Conservation (phyloP, 2,329 filamentous ascomycete species). For the Paracoccidioides brasiliensis region DNA sequence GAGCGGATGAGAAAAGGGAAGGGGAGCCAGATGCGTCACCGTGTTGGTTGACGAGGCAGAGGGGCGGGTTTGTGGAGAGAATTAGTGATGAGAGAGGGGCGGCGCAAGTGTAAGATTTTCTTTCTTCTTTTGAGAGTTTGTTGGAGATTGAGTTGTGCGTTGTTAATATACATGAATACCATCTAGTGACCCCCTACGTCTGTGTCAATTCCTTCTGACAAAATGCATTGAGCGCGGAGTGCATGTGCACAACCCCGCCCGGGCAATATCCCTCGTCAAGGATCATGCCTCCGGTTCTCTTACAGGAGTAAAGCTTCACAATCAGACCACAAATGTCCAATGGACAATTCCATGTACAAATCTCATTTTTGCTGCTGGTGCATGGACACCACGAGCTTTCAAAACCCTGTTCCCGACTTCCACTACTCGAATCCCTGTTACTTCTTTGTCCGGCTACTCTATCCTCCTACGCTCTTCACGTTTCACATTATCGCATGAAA, state of each 20-base stretch:
- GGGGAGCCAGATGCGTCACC: constrained; percentile 28
- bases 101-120: constrained; percentile 47
- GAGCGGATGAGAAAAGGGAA: constrained; percentile 22
- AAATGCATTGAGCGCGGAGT: constrained; percentile 49
- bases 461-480: constrained; percentile 51
- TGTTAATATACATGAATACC: not conserved
- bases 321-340: constrained; percentile 20
- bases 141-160: not conserved
- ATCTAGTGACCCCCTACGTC: constrained; percentile 48
- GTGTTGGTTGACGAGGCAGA: constrained; percentile 44
- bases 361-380: constrained; percentile 54
- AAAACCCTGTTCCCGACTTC: constrained; percentile 48
- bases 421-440: constrained; percentile 41
- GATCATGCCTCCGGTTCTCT: constrained; percentile 39
- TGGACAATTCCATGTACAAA: constrained; percentile 45
- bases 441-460: constrained; percentile 57
- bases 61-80: constrained; percentile 45
- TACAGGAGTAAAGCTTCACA: constrained; percentile 39
- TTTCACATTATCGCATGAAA: constrained; percentile 22
- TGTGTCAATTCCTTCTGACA: constrained; percentile 54
- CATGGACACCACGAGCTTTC: constrained; percentile 60
- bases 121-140: not conserved
- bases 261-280: constrained; percentile 39
- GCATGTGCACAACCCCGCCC: constrained; percentile 51
- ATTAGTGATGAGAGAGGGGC: constrained; percentile 49